Conservation (phyloP, 2,329 filamentous ascomycete species). For the Pseudocercospora vitis region DNA sequence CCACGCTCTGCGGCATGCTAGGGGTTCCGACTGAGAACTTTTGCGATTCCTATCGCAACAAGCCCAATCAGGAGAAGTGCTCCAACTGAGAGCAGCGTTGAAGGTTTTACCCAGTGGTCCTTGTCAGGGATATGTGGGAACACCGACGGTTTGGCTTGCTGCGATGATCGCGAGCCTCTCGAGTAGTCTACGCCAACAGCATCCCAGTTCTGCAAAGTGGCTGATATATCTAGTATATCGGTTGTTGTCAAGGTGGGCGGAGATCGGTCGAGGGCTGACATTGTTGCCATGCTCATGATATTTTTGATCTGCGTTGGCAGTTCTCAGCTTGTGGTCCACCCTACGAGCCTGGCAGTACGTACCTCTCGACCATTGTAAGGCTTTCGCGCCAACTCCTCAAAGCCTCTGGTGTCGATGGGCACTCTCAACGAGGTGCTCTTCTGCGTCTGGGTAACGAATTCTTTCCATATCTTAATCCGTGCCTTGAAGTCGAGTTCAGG, state of each 20-base stretch:
- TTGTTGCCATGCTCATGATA: conserved; percentile 11
- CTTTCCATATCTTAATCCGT: conserved; percentile 3
- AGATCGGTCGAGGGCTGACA: conserved; percentile 4
- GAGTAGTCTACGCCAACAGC: neutral
- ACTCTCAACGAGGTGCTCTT: neutral
- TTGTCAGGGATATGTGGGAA: neutral
- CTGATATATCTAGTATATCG: conserved; percentile 6
- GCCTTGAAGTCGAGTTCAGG: conserved; percentile 55
- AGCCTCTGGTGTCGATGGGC: neutral
- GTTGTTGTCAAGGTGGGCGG: neutral
- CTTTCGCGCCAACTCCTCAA: neutral
- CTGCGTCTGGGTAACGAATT: conserved; percentile 7
- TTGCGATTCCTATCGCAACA: neutral
- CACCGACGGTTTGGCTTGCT: neutral
- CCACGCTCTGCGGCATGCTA: no score
- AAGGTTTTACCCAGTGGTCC: neutral
- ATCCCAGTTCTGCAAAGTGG: conserved; percentile 6
- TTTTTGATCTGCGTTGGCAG: conserved; percentile 13
- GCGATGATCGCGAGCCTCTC: neutral
- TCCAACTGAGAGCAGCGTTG: neutral
- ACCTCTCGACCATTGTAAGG: conserved; percentile 12
- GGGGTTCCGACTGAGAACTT: no score
- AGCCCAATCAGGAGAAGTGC: neutral
- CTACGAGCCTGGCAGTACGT: neutral
- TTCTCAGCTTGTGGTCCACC: neutral